A percentile compares a stretch with the other conserved stretches of the same genome.
Conservation (phyloP, 805 yeast genomes). For the Ogataea kodamae region DNA sequence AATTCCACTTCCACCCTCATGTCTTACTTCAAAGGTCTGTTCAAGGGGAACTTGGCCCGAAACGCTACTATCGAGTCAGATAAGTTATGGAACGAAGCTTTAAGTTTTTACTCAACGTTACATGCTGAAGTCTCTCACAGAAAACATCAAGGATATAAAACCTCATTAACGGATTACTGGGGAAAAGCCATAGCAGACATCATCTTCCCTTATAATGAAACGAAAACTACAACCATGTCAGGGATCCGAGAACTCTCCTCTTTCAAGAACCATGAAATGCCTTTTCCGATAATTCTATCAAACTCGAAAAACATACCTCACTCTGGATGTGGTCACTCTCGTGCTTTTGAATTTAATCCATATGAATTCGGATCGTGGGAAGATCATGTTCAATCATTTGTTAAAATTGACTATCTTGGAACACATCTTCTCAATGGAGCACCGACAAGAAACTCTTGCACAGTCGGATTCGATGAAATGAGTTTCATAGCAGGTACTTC, state of each 20-base stretch:
- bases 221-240: conserved; percentile 39
- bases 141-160: conserved; percentile 48
- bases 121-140: conserved; percentile 53
- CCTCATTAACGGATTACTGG: conserved; percentile 67
- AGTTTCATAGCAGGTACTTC: conserved; percentile 63
- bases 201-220: conserved; percentile 34
- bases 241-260: conserved; percentile 36
- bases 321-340: conserved; percentile 36
- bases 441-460: conserved; percentile 38
- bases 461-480: conserved; percentile 52
- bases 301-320: conserved; percentile 37
- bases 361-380: conserved; percentile 73
- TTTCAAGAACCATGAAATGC: conserved; percentile 40
- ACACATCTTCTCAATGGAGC: conserved; percentile 43
- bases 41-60: conserved; percentile 7
- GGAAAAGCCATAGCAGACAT: conserved; percentile 55
- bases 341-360: conserved; percentile 57
- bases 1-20: conserved; percentile 13
- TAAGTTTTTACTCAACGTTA: conserved; percentile 49
- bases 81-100: conserved; percentile 21
- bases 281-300: conserved; percentile 47
- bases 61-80: conserved; percentile 13
- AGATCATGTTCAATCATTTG: conserved; percentile 41
- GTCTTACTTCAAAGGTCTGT: conserved; percentile 12
- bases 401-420: conserved; percentile 52